These are phyloP conservation scores for Amaranthus cruentus DNA, from an alignment of 148 eudicot genomes.

Conservation along the genomic window DNA sequence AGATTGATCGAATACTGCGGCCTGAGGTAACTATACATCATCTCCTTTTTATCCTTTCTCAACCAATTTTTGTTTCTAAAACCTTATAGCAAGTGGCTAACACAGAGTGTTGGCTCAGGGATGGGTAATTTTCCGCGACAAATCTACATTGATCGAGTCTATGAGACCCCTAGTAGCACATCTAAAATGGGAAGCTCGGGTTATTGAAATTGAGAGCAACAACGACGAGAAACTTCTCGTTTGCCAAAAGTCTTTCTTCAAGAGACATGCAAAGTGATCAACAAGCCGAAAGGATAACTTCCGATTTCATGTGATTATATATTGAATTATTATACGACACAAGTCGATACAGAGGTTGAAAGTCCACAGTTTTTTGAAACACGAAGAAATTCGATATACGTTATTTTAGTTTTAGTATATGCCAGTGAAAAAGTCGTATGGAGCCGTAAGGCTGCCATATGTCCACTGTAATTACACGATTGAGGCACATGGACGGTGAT, in stretches of 20 bases:
- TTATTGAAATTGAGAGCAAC: conserved; percentile 72
- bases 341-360: conserved; percentile 7
- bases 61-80: not conserved
- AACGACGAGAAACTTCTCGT: conserved; percentile 79
- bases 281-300: not conserved
- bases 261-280: conserved; percentile 48
- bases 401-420: conserved; percentile 20
- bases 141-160: conserved; percentile 53
- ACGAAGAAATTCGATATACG: conserved; percentile 12
- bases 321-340: conserved; percentile 19
- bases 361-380: conserved; percentile 22
- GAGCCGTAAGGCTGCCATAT: conserved; percentile 81
- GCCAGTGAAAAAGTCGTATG: conserved; percentile 49
- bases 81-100: conserved; percentile 12
- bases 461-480: conserved; percentile 61
- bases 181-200: conserved; percentile 96
- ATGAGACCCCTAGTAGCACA: conserved; percentile 65
- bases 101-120: conserved; percentile 46
- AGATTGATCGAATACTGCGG: conserved; percentile 94
- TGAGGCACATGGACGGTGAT: conserved; percentile 32
- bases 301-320: conserved; percentile 21
- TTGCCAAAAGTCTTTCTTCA: conserved; percentile 90
- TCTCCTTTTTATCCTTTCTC: not conserved
- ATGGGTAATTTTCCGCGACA: conserved; percentile 83
- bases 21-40: conserved; percentile 68